Conservation (phyloP, 1,139 yeast genomes). For the Saccharomycopsis crataegensis region DNA sequence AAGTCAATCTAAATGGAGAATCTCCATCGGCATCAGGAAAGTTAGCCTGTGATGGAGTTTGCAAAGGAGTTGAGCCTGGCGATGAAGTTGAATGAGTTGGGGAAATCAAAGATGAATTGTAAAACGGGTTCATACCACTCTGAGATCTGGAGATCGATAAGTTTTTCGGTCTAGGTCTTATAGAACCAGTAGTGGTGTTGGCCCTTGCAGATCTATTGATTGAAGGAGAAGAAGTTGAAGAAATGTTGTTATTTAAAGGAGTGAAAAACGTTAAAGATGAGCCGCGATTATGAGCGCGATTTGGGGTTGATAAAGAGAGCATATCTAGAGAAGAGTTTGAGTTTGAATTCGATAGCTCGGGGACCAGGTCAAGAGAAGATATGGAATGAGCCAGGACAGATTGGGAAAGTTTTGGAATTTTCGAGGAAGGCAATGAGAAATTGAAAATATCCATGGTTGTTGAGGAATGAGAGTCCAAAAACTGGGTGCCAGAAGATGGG, state of each 20-base stretch:
- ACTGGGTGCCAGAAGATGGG: background rate
- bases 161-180: background rate
- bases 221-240: conserved; percentile 1
- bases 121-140: conserved; percentile 17
- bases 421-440: conserved; percentile 3
- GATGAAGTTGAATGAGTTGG: conserved; percentile 7
- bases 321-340: conserved; percentile 1
- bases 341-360: conserved; percentile 12
- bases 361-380: conserved; percentile 16
- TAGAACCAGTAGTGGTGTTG: background rate
- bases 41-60: conserved; percentile 7
- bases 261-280: conserved; percentile 12
- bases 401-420: conserved; percentile 7
- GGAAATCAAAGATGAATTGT: conserved; percentile 4
- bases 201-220: background rate
- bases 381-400: conserved; percentile 15
- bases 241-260: conserved; percentile 5
- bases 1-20: conserved; percentile 4
- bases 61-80: conserved; percentile 5
- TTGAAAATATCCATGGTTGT: background rate
- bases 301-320: conserved; percentile 1
- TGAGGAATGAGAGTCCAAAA: background rate
- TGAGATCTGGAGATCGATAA: background rate
- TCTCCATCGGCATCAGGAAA: background rate
- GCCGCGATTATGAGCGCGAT: conserved; percentile 9